Evolutionary conservation across 441 rosid species (phyloP).

Genomic region (Eugenia klotzschiana): DNA sequence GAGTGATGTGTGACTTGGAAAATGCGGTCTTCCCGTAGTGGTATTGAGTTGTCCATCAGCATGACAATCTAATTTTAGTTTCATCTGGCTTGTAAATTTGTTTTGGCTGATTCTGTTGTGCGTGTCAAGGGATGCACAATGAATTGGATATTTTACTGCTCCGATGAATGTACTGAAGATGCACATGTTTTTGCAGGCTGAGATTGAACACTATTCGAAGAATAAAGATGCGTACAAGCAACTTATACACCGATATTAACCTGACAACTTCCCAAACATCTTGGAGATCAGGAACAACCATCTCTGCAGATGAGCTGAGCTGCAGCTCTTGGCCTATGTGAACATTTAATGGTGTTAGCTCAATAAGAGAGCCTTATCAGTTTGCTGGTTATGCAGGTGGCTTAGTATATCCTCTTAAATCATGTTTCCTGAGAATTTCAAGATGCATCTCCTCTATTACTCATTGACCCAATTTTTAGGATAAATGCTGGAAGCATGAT

Average conservation of each 20-base stretch:
- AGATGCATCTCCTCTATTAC: neutral
- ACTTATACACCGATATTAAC: constrained; percentile 66
- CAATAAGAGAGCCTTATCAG: neutral
- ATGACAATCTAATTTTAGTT: neutral
- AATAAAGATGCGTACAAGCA: constrained; percentile 58
- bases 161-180: neutral
- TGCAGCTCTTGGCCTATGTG: neutral
- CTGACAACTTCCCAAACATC: neutral
- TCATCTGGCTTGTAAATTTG: neutral
- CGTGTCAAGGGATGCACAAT: neutral
- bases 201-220: constrained; percentile 47
- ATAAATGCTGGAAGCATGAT: neutral
- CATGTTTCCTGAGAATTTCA: neutral
- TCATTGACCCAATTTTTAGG: neutral
- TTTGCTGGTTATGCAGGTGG: neutral
- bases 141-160: neutral
- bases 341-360: neutral
- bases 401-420: neutral
- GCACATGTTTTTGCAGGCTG: constrained; percentile 35
- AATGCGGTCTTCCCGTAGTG: neutral
- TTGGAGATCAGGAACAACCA: neutral
- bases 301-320: neutral
- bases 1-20: neutral
- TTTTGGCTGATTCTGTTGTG: neutral
- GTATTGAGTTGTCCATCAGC: neutral